phyloP scores from a whole-genome alignment of 805 yeast species.

The Monosporozyma yasuniensis region DNA sequence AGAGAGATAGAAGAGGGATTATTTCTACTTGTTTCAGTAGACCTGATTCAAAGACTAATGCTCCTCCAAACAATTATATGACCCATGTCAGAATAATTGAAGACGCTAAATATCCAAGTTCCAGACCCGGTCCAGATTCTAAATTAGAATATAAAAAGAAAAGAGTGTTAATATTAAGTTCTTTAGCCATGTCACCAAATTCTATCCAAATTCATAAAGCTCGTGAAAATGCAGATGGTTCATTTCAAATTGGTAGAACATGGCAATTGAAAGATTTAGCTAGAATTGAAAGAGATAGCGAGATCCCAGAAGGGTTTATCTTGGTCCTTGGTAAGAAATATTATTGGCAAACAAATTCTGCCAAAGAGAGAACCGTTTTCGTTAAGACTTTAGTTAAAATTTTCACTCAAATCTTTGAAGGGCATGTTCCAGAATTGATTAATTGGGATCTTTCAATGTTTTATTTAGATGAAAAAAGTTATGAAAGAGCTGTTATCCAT shows the following conservation, averaged over 20 bases:
- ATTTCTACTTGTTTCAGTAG: constrained; percentile 43
- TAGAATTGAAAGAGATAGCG: constrained; percentile 44
- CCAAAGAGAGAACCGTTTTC: constrained; percentile 53
- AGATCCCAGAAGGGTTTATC: constrained; percentile 47
- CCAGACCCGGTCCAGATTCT: constrained; percentile 55
- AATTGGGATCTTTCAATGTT: constrained; percentile 42
- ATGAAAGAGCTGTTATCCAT: constrained; percentile 26
- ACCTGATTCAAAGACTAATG: constrained; percentile 33
- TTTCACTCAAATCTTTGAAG: constrained; percentile 47
- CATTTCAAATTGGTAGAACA: constrained; percentile 83
- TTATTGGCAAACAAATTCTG: constrained; percentile 66
- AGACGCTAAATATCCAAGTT: constrained; percentile 58
- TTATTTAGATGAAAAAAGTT: constrained; percentile 33
- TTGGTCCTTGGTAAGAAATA: constrained; percentile 65
- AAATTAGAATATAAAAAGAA: constrained; percentile 44
- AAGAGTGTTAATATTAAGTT: constrained; percentile 41
- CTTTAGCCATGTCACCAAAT: constrained; percentile 49
- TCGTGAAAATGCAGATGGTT: constrained; percentile 62
- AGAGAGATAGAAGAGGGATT: constrained; percentile 42
- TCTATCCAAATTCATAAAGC: constrained; percentile 81
- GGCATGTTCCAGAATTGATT: constrained; percentile 43
- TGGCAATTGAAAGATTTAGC: constrained; percentile 76
- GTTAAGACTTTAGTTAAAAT: constrained; percentile 43
- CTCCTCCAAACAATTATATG: constrained; percentile 49
- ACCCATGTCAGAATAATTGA: constrained; percentile 73